These are phyloP conservation scores for Diaporthe humulicola DNA, from an alignment of 2,329 filamentous ascomycete species.

Conservation along the genomic window DNA sequence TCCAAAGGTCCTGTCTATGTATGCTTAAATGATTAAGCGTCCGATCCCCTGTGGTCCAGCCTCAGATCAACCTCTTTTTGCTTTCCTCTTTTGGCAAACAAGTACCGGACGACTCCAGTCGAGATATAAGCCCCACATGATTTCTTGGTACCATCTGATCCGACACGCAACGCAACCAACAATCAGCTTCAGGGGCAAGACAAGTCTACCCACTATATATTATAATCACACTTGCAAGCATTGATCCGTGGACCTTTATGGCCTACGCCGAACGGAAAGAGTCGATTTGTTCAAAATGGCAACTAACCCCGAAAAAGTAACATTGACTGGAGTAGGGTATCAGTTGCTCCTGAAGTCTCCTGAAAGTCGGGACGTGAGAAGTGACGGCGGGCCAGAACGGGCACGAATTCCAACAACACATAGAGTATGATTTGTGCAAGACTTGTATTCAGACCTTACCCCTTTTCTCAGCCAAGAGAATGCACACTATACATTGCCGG, in stretches of 20 bases:
- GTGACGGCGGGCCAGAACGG: too few species aligned
- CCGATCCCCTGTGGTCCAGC: not conserved
- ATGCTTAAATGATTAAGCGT: conserved; percentile 17
- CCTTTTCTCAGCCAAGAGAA: too few species aligned
- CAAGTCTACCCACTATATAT: not conserved
- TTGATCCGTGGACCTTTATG: not conserved
- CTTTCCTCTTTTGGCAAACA: not conserved
- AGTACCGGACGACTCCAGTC: not conserved
- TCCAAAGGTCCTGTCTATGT: not conserved
- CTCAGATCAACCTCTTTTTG: conserved; percentile 5
- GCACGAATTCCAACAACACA: too few species aligned
- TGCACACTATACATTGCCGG: too few species aligned
- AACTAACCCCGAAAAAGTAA: not conserved
- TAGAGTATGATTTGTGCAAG: too few species aligned
- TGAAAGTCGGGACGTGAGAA: not conserved
- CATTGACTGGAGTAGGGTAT: too few species aligned
- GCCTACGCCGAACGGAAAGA: too few species aligned
- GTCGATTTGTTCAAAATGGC: not conserved
- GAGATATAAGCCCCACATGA: conserved; percentile 2
- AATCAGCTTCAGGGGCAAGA: not conserved
- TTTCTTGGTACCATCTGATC: not conserved
- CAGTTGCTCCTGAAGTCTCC: too few species aligned
- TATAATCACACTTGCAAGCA: not conserved
- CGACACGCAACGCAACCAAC: not conserved
- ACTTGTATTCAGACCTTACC: too few species aligned